Percentiles rank a stretch among this genome's conserved stretches.
phyloP scores from a whole-genome alignment of 352 stramenopile species.

The Globisporangium nodosum region DNA sequence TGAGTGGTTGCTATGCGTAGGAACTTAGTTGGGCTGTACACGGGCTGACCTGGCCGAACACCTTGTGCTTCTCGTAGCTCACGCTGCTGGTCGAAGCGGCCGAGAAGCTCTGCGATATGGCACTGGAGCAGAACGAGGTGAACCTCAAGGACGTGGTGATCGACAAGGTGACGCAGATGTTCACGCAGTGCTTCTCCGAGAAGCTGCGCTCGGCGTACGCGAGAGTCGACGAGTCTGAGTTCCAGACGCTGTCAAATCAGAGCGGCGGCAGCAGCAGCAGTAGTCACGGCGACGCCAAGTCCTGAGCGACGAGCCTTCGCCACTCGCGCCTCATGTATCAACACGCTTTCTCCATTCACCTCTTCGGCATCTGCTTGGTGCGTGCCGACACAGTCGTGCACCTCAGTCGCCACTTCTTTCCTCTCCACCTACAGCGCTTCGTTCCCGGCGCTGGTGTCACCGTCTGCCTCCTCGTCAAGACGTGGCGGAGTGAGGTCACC shows the following conservation, averaged over 20 bases:
- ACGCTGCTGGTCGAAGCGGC: conserved; percentile 47
- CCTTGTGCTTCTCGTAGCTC: conserved; percentile 27
- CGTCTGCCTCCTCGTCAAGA: conserved; percentile 10
- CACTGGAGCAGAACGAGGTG: conserved; percentile 68
- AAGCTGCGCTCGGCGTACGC: conserved; percentile 50
- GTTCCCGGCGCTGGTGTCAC: not conserved
- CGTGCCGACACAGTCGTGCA: not conserved
- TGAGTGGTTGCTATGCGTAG: conserved; percentile 11
- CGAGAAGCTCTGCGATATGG: conserved; percentile 67
- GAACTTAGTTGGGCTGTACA: not conserved
- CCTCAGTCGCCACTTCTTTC: too few relatives aligned
- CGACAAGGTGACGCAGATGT: conserved; percentile 53
- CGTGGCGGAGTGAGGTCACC: conserved; percentile 12
- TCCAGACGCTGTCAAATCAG: conserved; percentile 23
- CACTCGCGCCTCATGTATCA: not conserved
- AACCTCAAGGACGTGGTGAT: conserved; percentile 70
- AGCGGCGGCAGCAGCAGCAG: conserved; percentile 14
- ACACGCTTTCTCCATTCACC: not conserved
- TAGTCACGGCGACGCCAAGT: not conserved
- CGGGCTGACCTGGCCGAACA: not conserved
- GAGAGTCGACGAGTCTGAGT: conserved; percentile 53
- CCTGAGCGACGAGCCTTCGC: not conserved
- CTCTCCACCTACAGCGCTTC: conserved; percentile 1
- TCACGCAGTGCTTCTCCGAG: conserved; percentile 77
- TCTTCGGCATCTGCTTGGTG: not conserved